Evolutionary conservation across 2,329 filamentous ascomycete species (phyloP).

Genomic region (Lecanicillium sp.): DNA sequence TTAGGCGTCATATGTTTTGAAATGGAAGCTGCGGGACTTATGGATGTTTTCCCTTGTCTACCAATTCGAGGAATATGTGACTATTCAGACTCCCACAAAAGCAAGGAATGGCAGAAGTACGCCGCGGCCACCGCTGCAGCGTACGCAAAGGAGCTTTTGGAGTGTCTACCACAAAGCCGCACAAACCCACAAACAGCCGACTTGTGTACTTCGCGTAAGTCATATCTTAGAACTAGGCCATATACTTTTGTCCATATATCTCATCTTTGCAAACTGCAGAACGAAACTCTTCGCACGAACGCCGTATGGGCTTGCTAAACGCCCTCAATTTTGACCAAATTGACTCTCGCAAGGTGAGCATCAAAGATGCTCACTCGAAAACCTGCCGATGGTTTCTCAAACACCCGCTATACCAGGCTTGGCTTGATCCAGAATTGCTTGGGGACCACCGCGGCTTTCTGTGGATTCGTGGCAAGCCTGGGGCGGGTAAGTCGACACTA

Average conservation of each 20-base stretch:
- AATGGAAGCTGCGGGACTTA: slow-evolving; percentile 18
- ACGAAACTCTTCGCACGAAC: not conserved
- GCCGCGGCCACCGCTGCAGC: slow-evolving; percentile 24
- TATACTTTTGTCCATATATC: too few species aligned
- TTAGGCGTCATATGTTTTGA: slow-evolving; percentile 13
- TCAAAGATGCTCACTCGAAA: slow-evolving; percentile 8
- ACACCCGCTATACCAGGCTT: slow-evolving; percentile 6
- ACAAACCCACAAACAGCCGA: too few species aligned
- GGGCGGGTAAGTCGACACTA: slow-evolving; percentile 36
- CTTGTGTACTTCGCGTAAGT: too few species aligned
- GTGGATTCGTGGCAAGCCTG: slow-evolving; percentile 40
- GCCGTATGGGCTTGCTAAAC: slow-evolving; percentile 5
- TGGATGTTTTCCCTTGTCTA: slow-evolving; percentile 17
- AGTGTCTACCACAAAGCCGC: too few species aligned
- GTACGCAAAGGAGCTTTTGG: slow-evolving; percentile 13
- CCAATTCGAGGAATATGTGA: slow-evolving; percentile 27
- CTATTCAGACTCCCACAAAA: slow-evolving; percentile 30
- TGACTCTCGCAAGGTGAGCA: slow-evolving; percentile 8
- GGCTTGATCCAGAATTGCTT: slow-evolving; percentile 1
- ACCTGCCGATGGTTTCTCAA: slow-evolving; percentile 15
- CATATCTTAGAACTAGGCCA: too few species aligned
- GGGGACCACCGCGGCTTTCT: slow-evolving; percentile 29
- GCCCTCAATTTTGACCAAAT: slow-evolving; percentile 10
- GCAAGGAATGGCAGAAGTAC: slow-evolving; percentile 24
- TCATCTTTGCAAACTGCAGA: too few species aligned